phyloP scores from a whole-genome alignment of 169 alveolate genomes.

The Babesia gibsoni region DNA sequence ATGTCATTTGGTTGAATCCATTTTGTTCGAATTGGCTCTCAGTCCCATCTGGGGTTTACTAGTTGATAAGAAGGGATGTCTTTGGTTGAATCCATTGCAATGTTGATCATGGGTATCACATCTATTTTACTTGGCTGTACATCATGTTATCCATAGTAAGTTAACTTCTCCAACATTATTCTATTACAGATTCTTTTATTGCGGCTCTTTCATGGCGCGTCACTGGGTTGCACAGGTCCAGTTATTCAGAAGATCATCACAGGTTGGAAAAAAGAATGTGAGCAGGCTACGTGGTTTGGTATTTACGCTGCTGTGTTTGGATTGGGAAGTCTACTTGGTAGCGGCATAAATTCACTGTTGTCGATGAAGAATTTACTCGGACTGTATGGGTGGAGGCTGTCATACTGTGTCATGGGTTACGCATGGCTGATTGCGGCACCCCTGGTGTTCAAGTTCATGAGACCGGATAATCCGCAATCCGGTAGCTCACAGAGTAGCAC shows the following conservation, averaged over 20 bases:
- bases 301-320: slow-evolving; percentile 15
- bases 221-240: slow-evolving; percentile 39
- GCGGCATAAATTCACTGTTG: slow-evolving; percentile 5
- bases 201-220: slow-evolving; percentile 39
- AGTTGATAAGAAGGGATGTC: too few species aligned
- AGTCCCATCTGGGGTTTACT: too few species aligned
- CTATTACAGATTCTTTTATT: slow-evolving; percentile 20
- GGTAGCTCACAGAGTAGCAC: too few species aligned
- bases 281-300: slow-evolving; percentile 2
- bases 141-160: too few species aligned
- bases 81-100: too few species aligned
- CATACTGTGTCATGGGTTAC: slow-evolving; percentile 18
- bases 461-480: too few species aligned
- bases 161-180: too few species aligned
- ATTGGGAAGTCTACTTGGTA: slow-evolving; percentile 27
- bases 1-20: too few species aligned
- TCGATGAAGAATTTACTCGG: not conserved
- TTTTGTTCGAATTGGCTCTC: too few species aligned
- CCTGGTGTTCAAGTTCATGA: too few species aligned
- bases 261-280: not conserved
- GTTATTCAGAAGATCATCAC: slow-evolving; percentile 18
- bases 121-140: too few species aligned
- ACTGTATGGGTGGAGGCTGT: slow-evolving; percentile 41
- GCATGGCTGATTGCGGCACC: slow-evolving; percentile 11
- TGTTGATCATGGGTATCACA: too few species aligned